A percentile compares a stretch with the other conserved stretches of the same genome.
These are phyloP conservation scores for Echeveria elegans DNA, from an alignment of 164 flowering plant species.

Conservation along the genomic window DNA sequence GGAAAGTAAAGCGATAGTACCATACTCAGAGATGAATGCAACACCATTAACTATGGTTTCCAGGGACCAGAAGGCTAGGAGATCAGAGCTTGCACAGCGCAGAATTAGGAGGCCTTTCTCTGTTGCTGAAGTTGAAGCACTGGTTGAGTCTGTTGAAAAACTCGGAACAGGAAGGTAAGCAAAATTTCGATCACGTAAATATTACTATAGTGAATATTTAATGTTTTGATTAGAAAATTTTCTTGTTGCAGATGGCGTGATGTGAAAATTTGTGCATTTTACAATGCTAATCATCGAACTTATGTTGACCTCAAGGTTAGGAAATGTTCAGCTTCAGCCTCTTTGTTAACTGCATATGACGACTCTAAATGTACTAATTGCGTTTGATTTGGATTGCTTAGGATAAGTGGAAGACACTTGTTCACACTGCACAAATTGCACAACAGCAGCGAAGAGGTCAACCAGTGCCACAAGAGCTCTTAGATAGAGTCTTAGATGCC, in stretches of 20 bases:
- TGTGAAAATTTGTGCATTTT: constrained; percentile 75
- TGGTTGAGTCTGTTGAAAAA: constrained; percentile 91
- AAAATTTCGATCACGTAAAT: background rate
- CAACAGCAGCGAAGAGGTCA: constrained; percentile 98
- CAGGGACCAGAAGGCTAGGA: constrained; percentile 36
- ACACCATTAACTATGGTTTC: constrained; percentile 63
- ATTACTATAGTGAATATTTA: background rate
- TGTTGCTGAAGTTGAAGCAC: constrained; percentile 92
- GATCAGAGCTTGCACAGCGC: constrained; percentile 68
- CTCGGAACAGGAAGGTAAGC: constrained; percentile 96
- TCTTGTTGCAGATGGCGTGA: constrained; percentile 77
- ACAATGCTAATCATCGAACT: constrained; percentile 87
- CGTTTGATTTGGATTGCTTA: constrained; percentile 20
- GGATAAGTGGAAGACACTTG: constrained; percentile 99
- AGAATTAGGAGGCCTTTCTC: constrained; percentile 89
- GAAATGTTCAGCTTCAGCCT: background rate
- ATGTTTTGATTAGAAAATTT: no score
- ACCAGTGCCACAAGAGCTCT: constrained; percentile 88
- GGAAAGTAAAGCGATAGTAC: constrained; percentile 58
- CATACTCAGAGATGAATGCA: constrained; percentile 33
- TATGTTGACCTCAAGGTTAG: constrained; percentile 95
- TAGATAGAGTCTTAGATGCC: constrained; percentile 76
- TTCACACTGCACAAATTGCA: constrained; percentile 85
- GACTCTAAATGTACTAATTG: background rate
- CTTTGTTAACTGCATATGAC: background rate